Conservation (phyloP, 176 grass and related monocot genomes). For the Leersia perrieri region DNA sequence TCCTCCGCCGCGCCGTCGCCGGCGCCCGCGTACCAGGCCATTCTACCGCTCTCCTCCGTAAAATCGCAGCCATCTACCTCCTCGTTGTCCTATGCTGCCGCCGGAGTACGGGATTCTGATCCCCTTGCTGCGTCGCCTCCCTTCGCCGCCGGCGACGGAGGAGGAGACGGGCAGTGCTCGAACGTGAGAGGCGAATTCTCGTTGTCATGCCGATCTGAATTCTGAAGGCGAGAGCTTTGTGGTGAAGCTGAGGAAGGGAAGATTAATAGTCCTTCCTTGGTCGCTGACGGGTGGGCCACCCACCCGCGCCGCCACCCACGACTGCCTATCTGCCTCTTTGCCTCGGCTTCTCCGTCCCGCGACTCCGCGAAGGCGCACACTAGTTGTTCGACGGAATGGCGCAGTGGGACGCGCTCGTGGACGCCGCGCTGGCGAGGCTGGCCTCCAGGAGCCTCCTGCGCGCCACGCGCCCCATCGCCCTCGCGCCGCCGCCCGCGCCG, state of each 20-base stretch:
- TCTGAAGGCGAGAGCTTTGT: background rate
- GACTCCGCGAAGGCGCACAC: background rate
- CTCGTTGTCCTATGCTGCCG: too few species aligned
- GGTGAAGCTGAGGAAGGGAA: background rate
- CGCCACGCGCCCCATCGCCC: slow-evolving; percentile 51
- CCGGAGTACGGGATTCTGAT: too few species aligned
- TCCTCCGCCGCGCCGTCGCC: too few species aligned
- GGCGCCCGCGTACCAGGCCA: too few species aligned
- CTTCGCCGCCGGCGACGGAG: background rate
- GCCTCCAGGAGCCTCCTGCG: slow-evolving; percentile 65
- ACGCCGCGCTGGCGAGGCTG: slow-evolving; percentile 46
- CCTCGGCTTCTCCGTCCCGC: slow-evolving; percentile 10
- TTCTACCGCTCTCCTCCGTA: too few species aligned
- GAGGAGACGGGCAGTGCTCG: background rate
- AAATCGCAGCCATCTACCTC: too few species aligned
- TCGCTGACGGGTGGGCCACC: slow-evolving; percentile 6
- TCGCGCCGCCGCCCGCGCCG: background rate
- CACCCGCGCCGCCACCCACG: background rate
- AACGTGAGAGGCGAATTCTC: background rate
- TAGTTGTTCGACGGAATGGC: slow-evolving; percentile 57
- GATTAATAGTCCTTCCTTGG: too few species aligned
- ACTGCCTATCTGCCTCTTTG: background rate
- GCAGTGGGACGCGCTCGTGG: slow-evolving; percentile 61
- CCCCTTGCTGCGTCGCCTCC: background rate
- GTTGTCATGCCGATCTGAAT: background rate